Evolutionary conservation across 2,329 filamentous ascomycete species (phyloP).

Genomic region (Penicillium rolfsii): DNA sequence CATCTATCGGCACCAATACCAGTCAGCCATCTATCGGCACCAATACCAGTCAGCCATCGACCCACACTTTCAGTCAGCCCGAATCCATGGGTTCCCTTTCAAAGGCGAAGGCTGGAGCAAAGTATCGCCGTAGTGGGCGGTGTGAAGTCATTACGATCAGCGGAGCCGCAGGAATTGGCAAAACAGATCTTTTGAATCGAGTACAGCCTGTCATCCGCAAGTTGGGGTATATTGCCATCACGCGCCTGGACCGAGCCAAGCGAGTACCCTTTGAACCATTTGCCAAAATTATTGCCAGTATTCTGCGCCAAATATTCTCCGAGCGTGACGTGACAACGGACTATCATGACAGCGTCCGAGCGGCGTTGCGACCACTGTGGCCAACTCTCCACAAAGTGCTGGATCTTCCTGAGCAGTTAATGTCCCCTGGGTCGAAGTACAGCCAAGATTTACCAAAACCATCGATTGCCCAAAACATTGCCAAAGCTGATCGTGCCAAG

Average conservation of each 20-base stretch:
- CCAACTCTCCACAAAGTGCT: slow-evolving; percentile 58
- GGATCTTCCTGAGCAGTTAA: slow-evolving; percentile 69
- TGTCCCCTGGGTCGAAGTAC: slow-evolving; percentile 44
- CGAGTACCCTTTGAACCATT: slow-evolving; percentile 65
- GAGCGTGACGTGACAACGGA: slow-evolving; percentile 64
- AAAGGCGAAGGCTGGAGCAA: slow-evolving; percentile 51
- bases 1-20: too few species aligned
- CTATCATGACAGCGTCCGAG: slow-evolving; percentile 62
- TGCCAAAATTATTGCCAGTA: slow-evolving; percentile 61
- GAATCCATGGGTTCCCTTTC: slow-evolving; percentile 37
- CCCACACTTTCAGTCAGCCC: slow-evolving; percentile 35
- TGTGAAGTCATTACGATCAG: slow-evolving; percentile 63
- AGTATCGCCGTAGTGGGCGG: slow-evolving; percentile 57
- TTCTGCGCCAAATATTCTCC: slow-evolving; percentile 67
- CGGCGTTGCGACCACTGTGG: slow-evolving; percentile 62
- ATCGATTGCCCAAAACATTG: slow-evolving; percentile 34
- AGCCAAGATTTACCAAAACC: slow-evolving; percentile 37
- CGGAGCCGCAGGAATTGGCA: slow-evolving; percentile 62
- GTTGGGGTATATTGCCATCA: slow-evolving; percentile 63
- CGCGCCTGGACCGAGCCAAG: slow-evolving; percentile 63
- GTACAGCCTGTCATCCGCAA: slow-evolving; percentile 61
- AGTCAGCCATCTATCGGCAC: too few species aligned
- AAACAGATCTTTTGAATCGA: slow-evolving; percentile 62
- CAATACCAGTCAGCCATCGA: slow-evolving; percentile 37
- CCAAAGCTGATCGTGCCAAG: slow-evolving; percentile 37